Conservation (phyloP, 1,284 basidiomycete species). For the Trichosporon sp. region DNA sequence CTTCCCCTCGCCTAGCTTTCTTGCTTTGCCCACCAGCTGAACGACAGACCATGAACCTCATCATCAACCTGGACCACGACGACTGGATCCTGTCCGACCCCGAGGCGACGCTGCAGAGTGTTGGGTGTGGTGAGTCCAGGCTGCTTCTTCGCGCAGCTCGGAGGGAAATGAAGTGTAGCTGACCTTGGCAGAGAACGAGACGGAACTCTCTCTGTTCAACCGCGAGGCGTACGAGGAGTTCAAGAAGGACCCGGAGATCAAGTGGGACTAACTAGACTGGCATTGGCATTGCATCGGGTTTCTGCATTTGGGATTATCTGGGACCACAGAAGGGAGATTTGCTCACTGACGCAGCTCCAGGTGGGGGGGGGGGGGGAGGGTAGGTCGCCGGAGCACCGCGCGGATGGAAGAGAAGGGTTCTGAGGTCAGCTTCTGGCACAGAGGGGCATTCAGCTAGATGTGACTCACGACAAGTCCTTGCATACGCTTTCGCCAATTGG, state of each 20-base stretch:
- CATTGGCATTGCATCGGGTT: neutral
- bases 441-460: no score
- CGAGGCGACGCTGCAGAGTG: slow-evolving; percentile 64
- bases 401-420: no score
- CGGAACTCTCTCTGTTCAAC: slow-evolving; percentile 89
- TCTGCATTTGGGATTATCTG: slow-evolving; percentile 9
- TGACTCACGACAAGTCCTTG: no score
- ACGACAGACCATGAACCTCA: slow-evolving; percentile 28
- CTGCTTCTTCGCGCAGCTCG: neutral
- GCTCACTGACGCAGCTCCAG: no score
- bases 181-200: slow-evolving; percentile 76
- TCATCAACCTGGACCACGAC: slow-evolving; percentile 84
- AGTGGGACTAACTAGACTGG: slow-evolving; percentile 1
- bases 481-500: no score
- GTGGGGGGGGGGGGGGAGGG: no score
- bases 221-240: slow-evolving; percentile 73
- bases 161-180: neutral
- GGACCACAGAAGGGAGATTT: no score
- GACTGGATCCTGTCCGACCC: slow-evolving; percentile 84
- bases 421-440: no score
- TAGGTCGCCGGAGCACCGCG: no score
- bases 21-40: neutral
- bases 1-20: neutral
- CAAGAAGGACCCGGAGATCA: slow-evolving; percentile 76
- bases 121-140: slow-evolving; percentile 69